These are phyloP conservation scores for Ceriops tagal DNA, from an alignment of 345 rosid genomes.

Conservation along the genomic window DNA sequence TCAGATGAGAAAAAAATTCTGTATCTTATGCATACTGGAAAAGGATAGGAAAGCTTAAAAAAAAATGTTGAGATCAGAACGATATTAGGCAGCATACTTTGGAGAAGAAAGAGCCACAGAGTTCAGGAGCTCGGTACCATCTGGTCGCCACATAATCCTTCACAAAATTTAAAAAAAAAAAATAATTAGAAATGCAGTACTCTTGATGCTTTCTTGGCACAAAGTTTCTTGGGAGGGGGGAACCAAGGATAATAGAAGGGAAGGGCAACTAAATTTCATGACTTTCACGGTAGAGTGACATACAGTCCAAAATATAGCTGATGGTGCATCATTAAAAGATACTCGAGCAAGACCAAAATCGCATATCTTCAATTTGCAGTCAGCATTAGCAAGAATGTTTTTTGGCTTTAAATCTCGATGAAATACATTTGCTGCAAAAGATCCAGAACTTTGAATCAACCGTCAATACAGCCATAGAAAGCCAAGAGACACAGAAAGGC, in stretches of 20 bases:
- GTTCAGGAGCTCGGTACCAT: slow-evolving; percentile 99
- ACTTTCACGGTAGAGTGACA: slow-evolving; percentile 29
- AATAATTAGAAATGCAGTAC: slow-evolving; percentile 13
- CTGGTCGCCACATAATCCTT: slow-evolving; percentile 99
- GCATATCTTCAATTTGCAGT: slow-evolving; percentile 95
- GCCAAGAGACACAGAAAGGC: slow-evolving; percentile 13
- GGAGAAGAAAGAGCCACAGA: slow-evolving; percentile 97
- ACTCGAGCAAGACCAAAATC: slow-evolving; percentile 99
- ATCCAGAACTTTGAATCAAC: slow-evolving; percentile 16
- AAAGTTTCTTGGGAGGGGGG: not conserved
- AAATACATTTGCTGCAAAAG: slow-evolving; percentile 80
- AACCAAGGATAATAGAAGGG: not conserved
- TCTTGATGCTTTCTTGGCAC: slow-evolving; percentile 9
- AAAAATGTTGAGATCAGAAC: slow-evolving; percentile 3
- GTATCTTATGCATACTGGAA: not conserved
- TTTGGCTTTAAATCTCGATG: slow-evolving; percentile 98
- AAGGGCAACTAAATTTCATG: slow-evolving; percentile 4
- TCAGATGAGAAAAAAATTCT: not conserved
- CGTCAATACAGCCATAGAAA: slow-evolving; percentile 4
- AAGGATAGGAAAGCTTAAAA: slow-evolving; percentile 4
- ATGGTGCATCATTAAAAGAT: slow-evolving; percentile 93
- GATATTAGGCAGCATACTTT: slow-evolving; percentile 51
- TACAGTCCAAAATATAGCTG: slow-evolving; percentile 98
- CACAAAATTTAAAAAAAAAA: slow-evolving; percentile 1
- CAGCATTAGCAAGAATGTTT: slow-evolving; percentile 98